Base-by-base conservation (phyloP, 2,329 filamentous ascomycete species). In the Phialemoniopsis sp. region DNA sequence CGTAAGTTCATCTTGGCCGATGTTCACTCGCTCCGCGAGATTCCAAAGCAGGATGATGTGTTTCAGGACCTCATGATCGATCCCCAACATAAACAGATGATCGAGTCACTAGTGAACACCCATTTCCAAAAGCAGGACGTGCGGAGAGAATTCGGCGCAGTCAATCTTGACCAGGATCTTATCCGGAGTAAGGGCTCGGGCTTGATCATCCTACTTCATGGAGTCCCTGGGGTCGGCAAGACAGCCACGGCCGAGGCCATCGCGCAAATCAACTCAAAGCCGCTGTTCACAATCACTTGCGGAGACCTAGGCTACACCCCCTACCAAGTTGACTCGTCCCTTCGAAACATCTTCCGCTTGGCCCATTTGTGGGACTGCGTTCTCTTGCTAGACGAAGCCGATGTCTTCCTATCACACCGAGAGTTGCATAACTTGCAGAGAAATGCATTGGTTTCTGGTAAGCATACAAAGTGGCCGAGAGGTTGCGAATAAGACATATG, bases 201-300 rank as follows among this genome's bases (percentile, higher is more conserved):
- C 6, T 49, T 72, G 1, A 58, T 71, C 3, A 56, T 73, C 0
- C 49, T 73, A 1, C 53, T 73, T 0, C 68, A 72, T 41, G 70
- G 70, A 17, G 60, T 66, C 1, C 69, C 70, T 0, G 70, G 70
- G 18, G 67, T 71, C 0, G 70, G 70, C 4, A 73, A 73, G 55
- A 73, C 70, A 1, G 60, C 64, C 0, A 72, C 70, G 0, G 69
- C 70, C 2, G 46, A 48, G 28, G 63, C 62, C 2, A 57, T 67
- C 2, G 64, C 66, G 2, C 59, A 61, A 55, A 58, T 59, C 38
- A 62, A 64, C 45, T 47, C 53, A 31, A 67, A 66, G 51, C 71
- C 70, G 0, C 51, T 73, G 3, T 72, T 72, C 33, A 58, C 62
- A 8, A 70, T 76, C 38, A 74, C 70, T 0, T 73, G 68, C 10